phyloP scores from a whole-genome alignment of 2,329 filamentous ascomycete genomes.

The Trichoderma guizhouense region DNA sequence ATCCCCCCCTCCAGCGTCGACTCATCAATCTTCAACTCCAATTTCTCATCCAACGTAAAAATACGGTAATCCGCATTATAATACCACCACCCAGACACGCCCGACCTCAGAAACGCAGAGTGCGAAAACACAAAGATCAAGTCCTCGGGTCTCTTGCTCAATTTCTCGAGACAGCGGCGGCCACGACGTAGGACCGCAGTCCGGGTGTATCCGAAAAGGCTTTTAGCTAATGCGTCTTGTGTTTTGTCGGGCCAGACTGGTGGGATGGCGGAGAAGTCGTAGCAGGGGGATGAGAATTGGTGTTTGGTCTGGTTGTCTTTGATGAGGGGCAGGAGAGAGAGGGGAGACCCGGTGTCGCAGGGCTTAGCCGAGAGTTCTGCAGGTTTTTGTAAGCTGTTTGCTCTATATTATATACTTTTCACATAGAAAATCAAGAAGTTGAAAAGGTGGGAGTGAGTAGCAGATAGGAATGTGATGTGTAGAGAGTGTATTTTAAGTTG shows the following conservation, averaged over 20 bases:
- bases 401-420: background rate
- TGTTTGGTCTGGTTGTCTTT: slow-evolving; percentile 17
- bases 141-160: slow-evolving; percentile 55
- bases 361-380: slow-evolving; percentile 53
- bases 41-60: slow-evolving; percentile 48
- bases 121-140: slow-evolving; percentile 64
- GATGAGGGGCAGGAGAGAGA: slow-evolving; percentile 36
- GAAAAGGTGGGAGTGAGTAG: background rate
- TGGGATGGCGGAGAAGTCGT: slow-evolving; percentile 57
- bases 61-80: slow-evolving; percentile 64
- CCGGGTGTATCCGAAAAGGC: slow-evolving; percentile 51
- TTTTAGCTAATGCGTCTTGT: slow-evolving; percentile 36
- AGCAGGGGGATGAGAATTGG: slow-evolving; percentile 46
- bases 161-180: slow-evolving; percentile 45
- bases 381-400: background rate
- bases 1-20: slow-evolving; percentile 35
- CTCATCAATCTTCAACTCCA: slow-evolving; percentile 46
- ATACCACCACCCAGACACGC: slow-evolving; percentile 53
- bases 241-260: slow-evolving; percentile 62
- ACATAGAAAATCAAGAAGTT: background rate
- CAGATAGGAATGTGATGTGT: background rate
- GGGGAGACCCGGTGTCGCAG: slow-evolving; percentile 58
- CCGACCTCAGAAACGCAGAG: slow-evolving; percentile 59
- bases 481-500: too few relatives aligned
- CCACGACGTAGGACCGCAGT: slow-evolving; percentile 54